Conservation (phyloP, 2,329 filamentous ascomycete genomes). For the Fonsecaea pugnacius region DNA sequence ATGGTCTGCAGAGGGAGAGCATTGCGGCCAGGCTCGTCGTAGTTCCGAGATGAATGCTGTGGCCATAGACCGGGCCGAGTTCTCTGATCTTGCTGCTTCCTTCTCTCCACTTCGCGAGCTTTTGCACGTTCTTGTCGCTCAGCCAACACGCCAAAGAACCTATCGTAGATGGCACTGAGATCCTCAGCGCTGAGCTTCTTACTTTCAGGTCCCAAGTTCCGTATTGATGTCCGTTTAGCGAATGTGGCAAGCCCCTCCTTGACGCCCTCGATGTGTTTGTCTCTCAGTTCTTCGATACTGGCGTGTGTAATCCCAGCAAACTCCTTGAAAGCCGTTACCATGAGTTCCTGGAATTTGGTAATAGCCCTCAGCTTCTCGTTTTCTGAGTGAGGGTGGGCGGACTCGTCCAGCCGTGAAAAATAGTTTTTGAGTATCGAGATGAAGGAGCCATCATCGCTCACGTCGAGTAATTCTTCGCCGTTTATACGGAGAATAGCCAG, state of each 20-base stretch:
- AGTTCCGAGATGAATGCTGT: constrained; percentile 30
- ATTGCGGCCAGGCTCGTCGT: constrained; percentile 66
- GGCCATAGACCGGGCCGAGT: constrained; percentile 30
- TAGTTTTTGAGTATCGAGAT: constrained; percentile 96
- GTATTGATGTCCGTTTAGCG: constrained; percentile 92
- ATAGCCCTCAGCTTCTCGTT: constrained; percentile 93
- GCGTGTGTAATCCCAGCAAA: constrained; percentile 94
- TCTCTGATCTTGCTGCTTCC: constrained; percentile 66
- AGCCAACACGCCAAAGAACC: constrained; percentile 90
- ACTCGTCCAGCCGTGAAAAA: constrained; percentile 90
- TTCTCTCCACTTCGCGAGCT: constrained; percentile 75
- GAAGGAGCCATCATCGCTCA: constrained; percentile 91
- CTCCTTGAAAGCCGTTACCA: constrained; percentile 99
- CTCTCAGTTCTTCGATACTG: constrained; percentile 83
- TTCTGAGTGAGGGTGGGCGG: constrained; percentile 91
- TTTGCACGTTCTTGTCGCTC: constrained; percentile 83
- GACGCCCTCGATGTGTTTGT: constrained; percentile 92
- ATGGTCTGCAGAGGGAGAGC: constrained; percentile 60
- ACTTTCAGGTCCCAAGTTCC: constrained; percentile 93
- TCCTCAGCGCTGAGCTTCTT: constrained; percentile 86
- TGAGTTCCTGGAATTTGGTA: constrained; percentile 94
- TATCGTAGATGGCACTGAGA: constrained; percentile 86
- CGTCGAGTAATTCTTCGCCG: constrained; percentile 91
- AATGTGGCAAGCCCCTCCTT: constrained; percentile 96
- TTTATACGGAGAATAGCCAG: constrained; percentile 97